These are phyloP conservation scores for Globisporangium canariense DNA, from an alignment of 352 stramenopile species.

Conservation along the genomic window DNA sequence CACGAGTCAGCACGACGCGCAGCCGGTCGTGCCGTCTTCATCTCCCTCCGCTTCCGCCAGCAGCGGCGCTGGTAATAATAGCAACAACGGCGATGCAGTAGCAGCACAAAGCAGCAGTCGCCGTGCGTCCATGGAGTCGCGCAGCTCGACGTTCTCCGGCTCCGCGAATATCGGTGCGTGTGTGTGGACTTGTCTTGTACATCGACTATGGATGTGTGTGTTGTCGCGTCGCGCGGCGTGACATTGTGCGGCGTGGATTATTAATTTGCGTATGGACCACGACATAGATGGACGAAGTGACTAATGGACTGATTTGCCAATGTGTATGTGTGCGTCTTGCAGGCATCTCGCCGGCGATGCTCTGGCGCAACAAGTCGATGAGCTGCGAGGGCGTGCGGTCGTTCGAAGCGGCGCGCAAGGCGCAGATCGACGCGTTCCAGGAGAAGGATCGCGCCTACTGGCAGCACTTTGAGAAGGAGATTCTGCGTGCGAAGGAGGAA, in stretches of 20 bases:
- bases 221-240: constrained; percentile 7
- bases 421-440: constrained; percentile 71
- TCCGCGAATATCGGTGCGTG: constrained; percentile 6
- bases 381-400: constrained; percentile 58
- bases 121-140: constrained; percentile 6
- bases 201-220: neutral
- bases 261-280: neutral
- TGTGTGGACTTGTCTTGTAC: neutral
- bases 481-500: constrained; percentile 57
- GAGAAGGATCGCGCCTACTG: constrained; percentile 68
- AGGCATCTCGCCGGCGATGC: constrained; percentile 30
- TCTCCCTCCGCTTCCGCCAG: neutral
- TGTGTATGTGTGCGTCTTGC: neutral
- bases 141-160: constrained; percentile 14
- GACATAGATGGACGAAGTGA: neutral
- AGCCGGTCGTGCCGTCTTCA: neutral
- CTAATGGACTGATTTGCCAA: neutral
- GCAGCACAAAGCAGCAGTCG: neutral
- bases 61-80: neutral
- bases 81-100: neutral
- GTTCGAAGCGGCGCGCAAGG: constrained; percentile 62
- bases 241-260: neutral
- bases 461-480: constrained; percentile 77
- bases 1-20: neutral
- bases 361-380: constrained; percentile 58